Evolutionary conservation across 441 rosid species (phyloP).

Genomic region (Capsella rubella): DNA sequence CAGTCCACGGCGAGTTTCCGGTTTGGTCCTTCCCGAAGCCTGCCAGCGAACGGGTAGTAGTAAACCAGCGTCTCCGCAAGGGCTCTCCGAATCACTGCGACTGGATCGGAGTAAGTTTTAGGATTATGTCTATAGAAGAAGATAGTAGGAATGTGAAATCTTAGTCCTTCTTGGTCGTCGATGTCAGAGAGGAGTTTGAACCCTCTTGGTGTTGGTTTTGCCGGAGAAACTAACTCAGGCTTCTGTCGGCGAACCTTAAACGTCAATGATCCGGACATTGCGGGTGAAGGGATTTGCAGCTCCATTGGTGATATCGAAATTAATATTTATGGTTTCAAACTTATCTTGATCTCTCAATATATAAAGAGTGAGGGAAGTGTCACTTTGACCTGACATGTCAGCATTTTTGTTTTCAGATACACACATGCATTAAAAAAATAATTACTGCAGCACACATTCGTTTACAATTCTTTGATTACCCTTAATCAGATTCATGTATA

Average conservation of each 20-base stretch:
- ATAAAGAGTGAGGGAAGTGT: not conserved
- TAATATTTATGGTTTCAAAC: not conserved
- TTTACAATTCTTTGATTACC: not conserved
- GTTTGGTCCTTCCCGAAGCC: constrained; percentile 41
- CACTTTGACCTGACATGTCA: not conserved
- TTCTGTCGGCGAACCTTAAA: constrained; percentile 39
- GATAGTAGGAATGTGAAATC: constrained; percentile 44
- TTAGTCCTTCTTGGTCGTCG: constrained; percentile 51
- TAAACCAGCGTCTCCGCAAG: constrained; percentile 43
- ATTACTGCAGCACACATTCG: not conserved
- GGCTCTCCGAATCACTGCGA: constrained; percentile 33
- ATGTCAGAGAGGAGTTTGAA: constrained; percentile 49
- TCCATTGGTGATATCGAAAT: not conserved
- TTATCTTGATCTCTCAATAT: not conserved
- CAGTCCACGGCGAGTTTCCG: constrained; percentile 48
- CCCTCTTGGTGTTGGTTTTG: constrained; percentile 46
- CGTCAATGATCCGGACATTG: constrained; percentile 20
- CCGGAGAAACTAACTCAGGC: constrained; percentile 49
- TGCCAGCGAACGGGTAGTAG: constrained; percentile 50
- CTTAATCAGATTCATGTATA: not conserved
- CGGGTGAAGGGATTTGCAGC: constrained; percentile 19
- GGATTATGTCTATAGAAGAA: constrained; percentile 34
- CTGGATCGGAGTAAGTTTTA: not conserved
- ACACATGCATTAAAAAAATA: not conserved
- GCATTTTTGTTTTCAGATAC: not conserved